These are phyloP conservation scores for Diaporthe batatas DNA, from an alignment of 2,329 filamentous ascomycete species.

Conservation along the genomic window DNA sequence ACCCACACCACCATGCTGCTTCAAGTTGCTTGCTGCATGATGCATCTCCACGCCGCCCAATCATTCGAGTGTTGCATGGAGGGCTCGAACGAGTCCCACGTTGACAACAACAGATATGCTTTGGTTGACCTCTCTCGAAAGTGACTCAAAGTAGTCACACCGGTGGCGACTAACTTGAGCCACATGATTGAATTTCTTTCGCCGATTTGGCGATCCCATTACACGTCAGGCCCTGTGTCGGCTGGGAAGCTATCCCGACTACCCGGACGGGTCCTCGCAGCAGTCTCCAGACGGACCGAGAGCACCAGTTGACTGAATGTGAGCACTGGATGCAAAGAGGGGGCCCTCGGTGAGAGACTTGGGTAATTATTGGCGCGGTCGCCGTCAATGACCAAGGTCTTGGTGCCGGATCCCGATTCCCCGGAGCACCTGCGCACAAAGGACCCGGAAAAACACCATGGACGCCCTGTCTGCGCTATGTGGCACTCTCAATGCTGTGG, in stretches of 20 bases:
- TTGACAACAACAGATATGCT: constrained; percentile 19
- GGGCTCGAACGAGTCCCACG: background rate
- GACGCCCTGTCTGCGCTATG: constrained; percentile 15
- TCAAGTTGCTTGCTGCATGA: constrained; percentile 30
- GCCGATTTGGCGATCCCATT: constrained; percentile 14
- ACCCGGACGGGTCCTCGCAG: constrained; percentile 7
- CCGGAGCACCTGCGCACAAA: constrained; percentile 6
- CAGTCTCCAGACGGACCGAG: background rate
- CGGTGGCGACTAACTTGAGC: constrained; percentile 22
- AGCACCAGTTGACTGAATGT: constrained; percentile 5
- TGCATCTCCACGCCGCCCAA: constrained; percentile 26
- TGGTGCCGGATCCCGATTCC: constrained; percentile 10
- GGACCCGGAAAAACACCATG: background rate
- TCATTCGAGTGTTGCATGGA: background rate
- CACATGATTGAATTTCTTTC: constrained; percentile 30
- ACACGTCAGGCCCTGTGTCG: constrained; percentile 25
- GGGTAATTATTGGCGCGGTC: constrained; percentile 26
- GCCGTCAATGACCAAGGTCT: constrained; percentile 3
- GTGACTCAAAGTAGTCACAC: constrained; percentile 28
- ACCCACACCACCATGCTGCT: constrained; percentile 19
- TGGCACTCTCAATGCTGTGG: background rate
- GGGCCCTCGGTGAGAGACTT: constrained; percentile 24
- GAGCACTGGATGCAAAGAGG: background rate
- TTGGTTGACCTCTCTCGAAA: background rate
- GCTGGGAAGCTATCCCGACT: constrained; percentile 1